A percentile compares a stretch with the other conserved stretches of the same genome.
Evolutionary conservation across 2,329 filamentous ascomycete genomes (phyloP).

Genomic region (Penicillium sp.): DNA sequence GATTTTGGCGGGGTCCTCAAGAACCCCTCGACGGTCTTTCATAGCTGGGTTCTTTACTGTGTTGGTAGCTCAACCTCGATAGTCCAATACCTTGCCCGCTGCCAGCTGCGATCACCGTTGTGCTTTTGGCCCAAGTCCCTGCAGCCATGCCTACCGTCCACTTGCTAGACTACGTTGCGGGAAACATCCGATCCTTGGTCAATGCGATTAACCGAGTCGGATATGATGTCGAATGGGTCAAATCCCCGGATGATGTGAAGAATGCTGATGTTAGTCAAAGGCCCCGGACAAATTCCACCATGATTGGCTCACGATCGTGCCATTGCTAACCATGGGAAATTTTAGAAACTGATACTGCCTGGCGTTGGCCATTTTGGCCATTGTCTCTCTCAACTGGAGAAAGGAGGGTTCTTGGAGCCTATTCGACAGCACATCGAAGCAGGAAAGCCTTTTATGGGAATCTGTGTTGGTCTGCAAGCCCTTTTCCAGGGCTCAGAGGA

Average conservation of each 20-base stretch:
- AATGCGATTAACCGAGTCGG: conserved; percentile 97
- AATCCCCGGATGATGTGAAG: conserved; percentile 75
- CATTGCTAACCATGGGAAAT: conserved; percentile 7
- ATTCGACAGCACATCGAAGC: conserved; percentile 77
- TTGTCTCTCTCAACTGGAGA: conserved; percentile 79
- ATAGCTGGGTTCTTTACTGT: not conserved
- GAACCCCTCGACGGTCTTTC: conserved; percentile 1
- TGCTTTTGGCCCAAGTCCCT: not conserved
- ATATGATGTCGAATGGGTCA: conserved; percentile 90
- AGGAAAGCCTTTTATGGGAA: conserved; percentile 97
- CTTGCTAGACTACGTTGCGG: conserved; percentile 81
- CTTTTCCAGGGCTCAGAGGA: conserved; percentile 85
- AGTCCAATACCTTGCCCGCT: not conserved
- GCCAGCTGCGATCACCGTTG: not conserved
- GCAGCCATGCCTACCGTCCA: conserved; percentile 48
- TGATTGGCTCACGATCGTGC: not conserved
- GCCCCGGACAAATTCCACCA: not conserved
- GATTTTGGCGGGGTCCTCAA: conserved; percentile 18
- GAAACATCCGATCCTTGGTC: conserved; percentile 91
- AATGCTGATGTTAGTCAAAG: conserved; percentile 69
- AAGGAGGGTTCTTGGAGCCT: conserved; percentile 78
- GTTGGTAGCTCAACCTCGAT: conserved; percentile 12
- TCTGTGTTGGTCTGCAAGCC: conserved; percentile 91
- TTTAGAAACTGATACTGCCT: conserved; percentile 88
- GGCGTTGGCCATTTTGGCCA: conserved; percentile 98